phyloP scores from a whole-genome alignment of 768 basidiomycete species.

The Leccinum broughii region DNA sequence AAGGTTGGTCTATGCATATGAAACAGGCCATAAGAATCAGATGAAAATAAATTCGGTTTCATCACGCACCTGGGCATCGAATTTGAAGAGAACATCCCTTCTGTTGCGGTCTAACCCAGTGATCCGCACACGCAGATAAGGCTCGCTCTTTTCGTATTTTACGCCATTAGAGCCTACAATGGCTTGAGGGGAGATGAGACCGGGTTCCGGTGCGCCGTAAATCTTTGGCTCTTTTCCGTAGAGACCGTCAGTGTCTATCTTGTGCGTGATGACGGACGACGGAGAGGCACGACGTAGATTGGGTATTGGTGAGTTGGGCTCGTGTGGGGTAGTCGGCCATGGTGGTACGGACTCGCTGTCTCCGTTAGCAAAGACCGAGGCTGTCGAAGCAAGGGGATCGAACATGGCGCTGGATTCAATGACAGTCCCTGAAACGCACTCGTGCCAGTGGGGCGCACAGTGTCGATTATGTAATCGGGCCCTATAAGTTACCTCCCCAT shows the following conservation, averaged over 20 bases:
- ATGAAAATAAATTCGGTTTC: background rate
- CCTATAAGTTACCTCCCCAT: background rate
- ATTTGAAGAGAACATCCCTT: slow-evolving; percentile 88
- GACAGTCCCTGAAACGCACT: background rate
- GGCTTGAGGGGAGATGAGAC: slow-evolving; percentile 74
- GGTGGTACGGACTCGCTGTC: slow-evolving; percentile 49
- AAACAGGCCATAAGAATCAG: slow-evolving; percentile 4
- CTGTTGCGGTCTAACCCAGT: slow-evolving; percentile 92
- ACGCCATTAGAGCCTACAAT: slow-evolving; percentile 66
- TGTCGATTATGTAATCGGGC: slow-evolving; percentile 20
- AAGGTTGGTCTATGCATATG: slow-evolving; percentile 74
- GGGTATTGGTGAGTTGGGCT: slow-evolving; percentile 69
- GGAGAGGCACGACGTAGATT: slow-evolving; percentile 65
- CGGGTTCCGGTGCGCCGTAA: slow-evolving; percentile 83
- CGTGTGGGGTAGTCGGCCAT: slow-evolving; percentile 82
- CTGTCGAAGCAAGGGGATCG: slow-evolving; percentile 68
- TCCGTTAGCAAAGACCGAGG: slow-evolving; percentile 53
- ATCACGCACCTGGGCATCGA: slow-evolving; percentile 84
- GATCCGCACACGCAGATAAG: slow-evolving; percentile 87
- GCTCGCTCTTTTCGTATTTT: slow-evolving; percentile 73
- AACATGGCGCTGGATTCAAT: slow-evolving; percentile 45
- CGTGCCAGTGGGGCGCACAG: background rate
- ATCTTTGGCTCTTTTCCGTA: slow-evolving; percentile 84
- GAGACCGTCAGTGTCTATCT: slow-evolving; percentile 52
- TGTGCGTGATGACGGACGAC: slow-evolving; percentile 48